Evolutionary conservation across 805 yeast species (phyloP).

Genomic region (Cyberlindnera bimundalis): DNA sequence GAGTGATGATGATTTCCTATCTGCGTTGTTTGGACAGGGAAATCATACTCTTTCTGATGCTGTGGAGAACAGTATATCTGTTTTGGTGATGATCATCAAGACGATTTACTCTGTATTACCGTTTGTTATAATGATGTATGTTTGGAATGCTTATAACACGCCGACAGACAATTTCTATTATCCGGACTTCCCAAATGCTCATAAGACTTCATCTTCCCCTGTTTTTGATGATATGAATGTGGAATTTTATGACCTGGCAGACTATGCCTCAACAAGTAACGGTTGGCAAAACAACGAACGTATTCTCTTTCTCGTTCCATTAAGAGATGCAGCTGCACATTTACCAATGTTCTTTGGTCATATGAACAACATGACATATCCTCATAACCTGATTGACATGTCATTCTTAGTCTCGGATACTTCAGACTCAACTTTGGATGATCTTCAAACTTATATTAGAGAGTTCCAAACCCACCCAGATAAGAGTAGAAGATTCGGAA

Average conservation of each 20-base stretch:
- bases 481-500: slow-evolving; percentile 65
- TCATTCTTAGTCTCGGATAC: slow-evolving; percentile 90
- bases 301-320: slow-evolving; percentile 80
- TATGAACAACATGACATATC: slow-evolving; percentile 76
- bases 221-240: slow-evolving; percentile 39
- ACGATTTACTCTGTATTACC: slow-evolving; percentile 14
- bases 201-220: slow-evolving; percentile 25
- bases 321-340: slow-evolving; percentile 89
- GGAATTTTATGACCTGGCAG: slow-evolving; percentile 67
- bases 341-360: slow-evolving; percentile 86
- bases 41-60: slow-evolving; percentile 2
- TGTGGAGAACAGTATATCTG: background rate
- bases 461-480: slow-evolving; percentile 66
- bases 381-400: slow-evolving; percentile 78
- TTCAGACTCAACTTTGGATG: slow-evolving; percentile 79
- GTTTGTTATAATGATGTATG: slow-evolving; percentile 12
- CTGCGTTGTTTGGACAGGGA: background rate
- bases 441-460: slow-evolving; percentile 51
- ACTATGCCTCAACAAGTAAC: slow-evolving; percentile 58
- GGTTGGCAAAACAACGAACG: slow-evolving; percentile 84
- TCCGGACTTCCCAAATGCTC: slow-evolving; percentile 36
- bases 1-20: background rate
- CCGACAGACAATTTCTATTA: slow-evolving; percentile 21
- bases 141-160: slow-evolving; percentile 14
- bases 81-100: slow-evolving; percentile 1